Conservation (phyloP, 2,329 filamentous ascomycete species). For the Fusarium decemcellulare region DNA sequence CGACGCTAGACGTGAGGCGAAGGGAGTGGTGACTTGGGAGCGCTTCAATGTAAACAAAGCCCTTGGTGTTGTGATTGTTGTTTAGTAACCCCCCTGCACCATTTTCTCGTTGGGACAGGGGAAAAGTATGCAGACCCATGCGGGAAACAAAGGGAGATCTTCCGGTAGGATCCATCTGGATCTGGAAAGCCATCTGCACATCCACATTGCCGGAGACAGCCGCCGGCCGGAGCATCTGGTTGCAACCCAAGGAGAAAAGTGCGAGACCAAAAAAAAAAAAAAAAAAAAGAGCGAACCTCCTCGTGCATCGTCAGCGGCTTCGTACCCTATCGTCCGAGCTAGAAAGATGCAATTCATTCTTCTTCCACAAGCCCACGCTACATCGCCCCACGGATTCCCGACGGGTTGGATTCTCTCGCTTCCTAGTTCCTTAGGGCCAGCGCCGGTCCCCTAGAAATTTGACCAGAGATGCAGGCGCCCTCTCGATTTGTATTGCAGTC, state of each 20-base stretch:
- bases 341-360: conserved; percentile 10
- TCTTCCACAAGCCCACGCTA: conserved; percentile 6
- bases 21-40: conserved; percentile 40
- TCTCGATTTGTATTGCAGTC: conserved; percentile 42
- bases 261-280: neutral
- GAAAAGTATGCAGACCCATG: conserved; percentile 6
- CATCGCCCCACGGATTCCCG: conserved; percentile 16
- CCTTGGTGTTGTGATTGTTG: conserved; percentile 36
- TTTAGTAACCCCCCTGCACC: conserved; percentile 27
- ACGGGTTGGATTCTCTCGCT: conserved; percentile 7
- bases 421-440: conserved; percentile 17
- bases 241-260: neutral
- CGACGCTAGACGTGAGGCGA: conserved; percentile 21
- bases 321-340: conserved; percentile 1
- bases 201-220: conserved; percentile 20
- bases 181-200: conserved; percentile 18
- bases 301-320: neutral
- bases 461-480: conserved; percentile 34
- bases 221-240: neutral
- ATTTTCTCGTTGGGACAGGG: conserved; percentile 23
- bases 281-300: neutral
- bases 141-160: conserved; percentile 38
- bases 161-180: conserved; percentile 35
- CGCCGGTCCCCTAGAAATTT: conserved; percentile 31
- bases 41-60: conserved; percentile 25